Evolutionary conservation across 208 protist species (phyloP).

Genomic region (Leptomonas seymouri): DNA sequence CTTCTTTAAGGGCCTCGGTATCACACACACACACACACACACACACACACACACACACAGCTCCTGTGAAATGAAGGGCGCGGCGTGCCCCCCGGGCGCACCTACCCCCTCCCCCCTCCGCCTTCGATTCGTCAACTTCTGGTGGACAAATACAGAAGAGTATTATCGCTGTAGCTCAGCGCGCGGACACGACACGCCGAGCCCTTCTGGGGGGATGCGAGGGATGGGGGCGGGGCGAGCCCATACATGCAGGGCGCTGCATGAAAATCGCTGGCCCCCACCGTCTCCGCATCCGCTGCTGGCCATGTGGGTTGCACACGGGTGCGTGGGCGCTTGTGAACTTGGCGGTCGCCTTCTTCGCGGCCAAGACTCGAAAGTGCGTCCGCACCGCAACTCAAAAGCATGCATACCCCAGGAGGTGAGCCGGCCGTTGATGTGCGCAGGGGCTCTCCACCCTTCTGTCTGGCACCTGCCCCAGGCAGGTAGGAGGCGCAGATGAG

Average conservation of each 20-base stretch:
- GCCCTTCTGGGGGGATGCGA: not conserved
- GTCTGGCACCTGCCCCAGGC: not conserved
- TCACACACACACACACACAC: no score
- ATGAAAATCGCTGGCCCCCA: no score
- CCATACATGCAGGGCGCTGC: not conserved
- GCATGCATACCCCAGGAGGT: not conserved
- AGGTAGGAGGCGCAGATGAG: slow-evolving; percentile 19
- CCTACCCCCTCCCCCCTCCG: no score
- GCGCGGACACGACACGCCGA: not conserved
- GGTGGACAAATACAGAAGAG: slow-evolving; percentile 6
- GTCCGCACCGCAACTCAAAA: not conserved
- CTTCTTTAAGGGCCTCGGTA: no score
- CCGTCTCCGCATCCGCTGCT: no score
- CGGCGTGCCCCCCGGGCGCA: not conserved
- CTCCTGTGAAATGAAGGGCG: not conserved
- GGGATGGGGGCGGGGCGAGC: not conserved
- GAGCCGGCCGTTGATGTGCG: not conserved
- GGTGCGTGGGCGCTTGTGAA: no score
- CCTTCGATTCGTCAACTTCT: no score
- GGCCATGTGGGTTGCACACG: no score
- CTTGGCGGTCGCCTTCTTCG: no score
- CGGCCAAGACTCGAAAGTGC: no score
- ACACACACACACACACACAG: no score
- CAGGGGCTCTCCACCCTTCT: not conserved
- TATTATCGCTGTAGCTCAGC: not conserved